Percentiles rank a stretch among this genome's conserved stretches.
Conservation (phyloP, 352 stramenopile genomes). For the Aphanomyces stellatus region DNA sequence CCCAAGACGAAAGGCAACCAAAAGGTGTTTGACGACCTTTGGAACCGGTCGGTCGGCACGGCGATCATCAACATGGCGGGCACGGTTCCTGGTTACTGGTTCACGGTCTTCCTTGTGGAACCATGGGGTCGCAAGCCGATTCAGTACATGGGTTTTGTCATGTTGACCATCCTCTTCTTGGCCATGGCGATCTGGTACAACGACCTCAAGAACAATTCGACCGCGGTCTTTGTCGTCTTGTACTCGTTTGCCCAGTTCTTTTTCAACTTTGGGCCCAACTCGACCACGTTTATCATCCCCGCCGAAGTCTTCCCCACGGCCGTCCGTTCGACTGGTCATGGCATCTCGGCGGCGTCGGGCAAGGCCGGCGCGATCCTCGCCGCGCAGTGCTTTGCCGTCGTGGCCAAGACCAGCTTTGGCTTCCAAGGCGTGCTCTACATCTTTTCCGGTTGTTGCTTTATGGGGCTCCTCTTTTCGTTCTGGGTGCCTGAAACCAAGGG, state of each 20-base stretch:
- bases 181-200: slow-evolving; percentile 42
- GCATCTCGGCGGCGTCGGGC: slow-evolving; percentile 62
- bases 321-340: slow-evolving; percentile 71
- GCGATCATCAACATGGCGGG: slow-evolving; percentile 38
- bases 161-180: slow-evolving; percentile 38
- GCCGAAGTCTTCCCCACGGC: slow-evolving; percentile 76
- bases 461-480: slow-evolving; percentile 39
- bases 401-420: slow-evolving; percentile 32
- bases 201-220: slow-evolving; percentile 31
- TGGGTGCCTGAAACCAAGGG: slow-evolving; percentile 45
- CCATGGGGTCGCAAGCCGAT: slow-evolving; percentile 43
- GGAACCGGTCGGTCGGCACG: slow-evolving; percentile 33
- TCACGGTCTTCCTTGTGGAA: slow-evolving; percentile 48
- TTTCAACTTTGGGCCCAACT: slow-evolving; percentile 63
- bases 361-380: slow-evolving; percentile 62
- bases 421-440: slow-evolving; percentile 41
- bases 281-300: slow-evolving; percentile 82
- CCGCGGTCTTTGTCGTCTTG: slow-evolving; percentile 36
- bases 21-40: slow-evolving; percentile 37
- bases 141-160: slow-evolving; percentile 46
- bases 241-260: slow-evolving; percentile 49
- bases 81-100: slow-evolving; percentile 54
- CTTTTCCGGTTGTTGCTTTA: slow-evolving; percentile 38
- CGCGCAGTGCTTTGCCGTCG: slow-evolving; percentile 38
- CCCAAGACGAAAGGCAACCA: slow-evolving; percentile 30